Percentiles rank a stretch among this genome's conserved stretches.
Conservation (phyloP, 495 filamentous ascomycete species). For the Aspergillus kassunensis region DNA sequence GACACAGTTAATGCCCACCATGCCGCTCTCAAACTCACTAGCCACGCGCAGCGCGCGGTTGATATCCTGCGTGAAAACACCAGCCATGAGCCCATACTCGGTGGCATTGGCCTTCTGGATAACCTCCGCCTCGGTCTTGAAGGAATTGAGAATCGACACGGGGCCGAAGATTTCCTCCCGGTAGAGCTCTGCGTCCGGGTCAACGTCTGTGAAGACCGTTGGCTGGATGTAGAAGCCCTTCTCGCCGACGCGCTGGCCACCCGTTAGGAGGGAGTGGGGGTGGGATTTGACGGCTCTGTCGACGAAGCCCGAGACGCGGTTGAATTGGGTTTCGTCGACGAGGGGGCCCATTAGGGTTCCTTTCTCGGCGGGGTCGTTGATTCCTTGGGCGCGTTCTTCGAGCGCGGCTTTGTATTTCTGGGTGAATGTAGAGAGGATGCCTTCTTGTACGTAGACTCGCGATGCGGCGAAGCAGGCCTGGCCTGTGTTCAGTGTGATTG, state of each 20-base stretch:
- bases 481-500: constrained; percentile 4
- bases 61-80: constrained; percentile 38
- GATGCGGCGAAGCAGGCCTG: constrained; percentile 11
- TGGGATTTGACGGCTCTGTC: no score
- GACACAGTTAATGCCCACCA: constrained; percentile 50
- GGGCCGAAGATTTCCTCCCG: constrained; percentile 49
- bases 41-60: constrained; percentile 47
- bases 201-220: constrained; percentile 33
- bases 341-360: no score
- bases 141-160: constrained; percentile 38
- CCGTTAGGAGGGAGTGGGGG: no score
- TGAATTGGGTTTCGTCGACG: no score
- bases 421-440: constrained; percentile 43
- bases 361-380: no score
- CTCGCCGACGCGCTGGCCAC: neutral
- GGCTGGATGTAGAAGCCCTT: constrained; percentile 39
- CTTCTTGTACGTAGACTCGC: constrained; percentile 11
- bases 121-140: constrained; percentile 39
- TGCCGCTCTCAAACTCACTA: constrained; percentile 46
- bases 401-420: no score
- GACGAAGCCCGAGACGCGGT: no score
- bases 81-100: constrained; percentile 31
- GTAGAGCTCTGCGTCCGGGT: constrained; percentile 30
- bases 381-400: no score
- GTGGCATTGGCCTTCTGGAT: constrained; percentile 39